Evolutionary conservation across 2,329 filamentous ascomycete genomes (phyloP).

Genomic region (Ceratocystis ficicola): DNA sequence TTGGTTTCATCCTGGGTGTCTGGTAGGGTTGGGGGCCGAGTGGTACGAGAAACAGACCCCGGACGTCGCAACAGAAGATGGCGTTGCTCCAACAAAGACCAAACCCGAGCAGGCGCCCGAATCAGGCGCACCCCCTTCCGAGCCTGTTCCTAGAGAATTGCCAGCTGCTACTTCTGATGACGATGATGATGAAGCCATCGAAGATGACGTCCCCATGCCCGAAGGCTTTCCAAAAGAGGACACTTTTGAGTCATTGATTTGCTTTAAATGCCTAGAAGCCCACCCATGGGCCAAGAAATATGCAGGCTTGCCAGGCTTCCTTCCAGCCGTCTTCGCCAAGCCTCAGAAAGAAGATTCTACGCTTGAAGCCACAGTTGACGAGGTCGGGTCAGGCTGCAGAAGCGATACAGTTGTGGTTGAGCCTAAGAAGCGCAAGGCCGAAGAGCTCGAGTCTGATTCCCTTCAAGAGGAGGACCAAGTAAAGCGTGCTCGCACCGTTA

Average conservation of each 20-base stretch:
- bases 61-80: neutral
- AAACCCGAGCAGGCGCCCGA: neutral
- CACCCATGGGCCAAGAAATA: constrained; percentile 89
- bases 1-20: constrained; percentile 92
- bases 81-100: neutral
- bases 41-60: constrained; percentile 47
- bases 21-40: constrained; percentile 65
- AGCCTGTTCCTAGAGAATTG: neutral
- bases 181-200: constrained; percentile 31
- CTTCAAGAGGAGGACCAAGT: constrained; percentile 40
- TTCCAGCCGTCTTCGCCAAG: constrained; percentile 53
- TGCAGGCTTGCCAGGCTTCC: constrained; percentile 65
- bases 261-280: constrained; percentile 82
- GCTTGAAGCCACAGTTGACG: constrained; percentile 20
- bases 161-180: constrained; percentile 22
- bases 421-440: constrained; percentile 55
- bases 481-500: constrained; percentile 1
- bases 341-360: constrained; percentile 22
- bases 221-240: constrained; percentile 82
- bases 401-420: constrained; percentile 15
- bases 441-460: constrained; percentile 34
- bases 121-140: neutral
- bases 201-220: constrained; percentile 57
- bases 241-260: constrained; percentile 79
- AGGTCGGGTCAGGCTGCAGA: neutral